Conservation (phyloP, 208 protist species). For the Spongospora subterranea region DNA sequence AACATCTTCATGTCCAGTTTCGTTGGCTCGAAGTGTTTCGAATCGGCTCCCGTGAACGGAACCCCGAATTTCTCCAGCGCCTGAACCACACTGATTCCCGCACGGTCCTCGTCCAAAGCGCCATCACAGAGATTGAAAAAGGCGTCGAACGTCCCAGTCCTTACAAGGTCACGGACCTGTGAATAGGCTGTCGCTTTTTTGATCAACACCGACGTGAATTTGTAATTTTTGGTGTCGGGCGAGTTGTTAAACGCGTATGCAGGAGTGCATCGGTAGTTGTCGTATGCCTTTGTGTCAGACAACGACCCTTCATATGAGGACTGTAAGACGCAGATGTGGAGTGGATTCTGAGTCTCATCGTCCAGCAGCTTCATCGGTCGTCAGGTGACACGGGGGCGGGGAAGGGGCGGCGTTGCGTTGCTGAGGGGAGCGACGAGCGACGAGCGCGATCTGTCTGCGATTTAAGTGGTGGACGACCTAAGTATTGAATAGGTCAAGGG, state of each 20-base stretch:
- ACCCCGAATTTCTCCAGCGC: constrained; percentile 33
- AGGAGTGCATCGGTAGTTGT: constrained; percentile 37
- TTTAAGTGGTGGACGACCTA: no score
- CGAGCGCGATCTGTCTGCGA: no score
- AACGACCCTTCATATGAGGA: constrained; percentile 16
- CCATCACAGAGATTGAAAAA: constrained; percentile 57
- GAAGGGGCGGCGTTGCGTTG: no score
- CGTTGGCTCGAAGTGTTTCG: constrained; percentile 45
- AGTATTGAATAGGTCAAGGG: no score
- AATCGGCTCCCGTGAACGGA: constrained; percentile 37
- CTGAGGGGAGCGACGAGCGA: no score
- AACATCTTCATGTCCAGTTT: constrained; percentile 32
- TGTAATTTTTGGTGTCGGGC: not conserved
- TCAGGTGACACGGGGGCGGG: no score
- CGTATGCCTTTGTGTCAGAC: constrained; percentile 21
- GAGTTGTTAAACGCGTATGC: not conserved
- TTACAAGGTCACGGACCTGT: constrained; percentile 27
- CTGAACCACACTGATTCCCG: not conserved
- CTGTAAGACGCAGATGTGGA: constrained; percentile 55
- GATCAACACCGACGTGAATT: constrained; percentile 38
- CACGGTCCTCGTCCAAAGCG: constrained; percentile 46
- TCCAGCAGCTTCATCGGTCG: no score
- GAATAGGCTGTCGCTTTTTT: constrained; percentile 43
- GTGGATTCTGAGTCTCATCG: not conserved
- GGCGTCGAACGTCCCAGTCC: not conserved